Conservation (phyloP, 176 grass and related monocot genomes). For the Zea luxurians region DNA sequence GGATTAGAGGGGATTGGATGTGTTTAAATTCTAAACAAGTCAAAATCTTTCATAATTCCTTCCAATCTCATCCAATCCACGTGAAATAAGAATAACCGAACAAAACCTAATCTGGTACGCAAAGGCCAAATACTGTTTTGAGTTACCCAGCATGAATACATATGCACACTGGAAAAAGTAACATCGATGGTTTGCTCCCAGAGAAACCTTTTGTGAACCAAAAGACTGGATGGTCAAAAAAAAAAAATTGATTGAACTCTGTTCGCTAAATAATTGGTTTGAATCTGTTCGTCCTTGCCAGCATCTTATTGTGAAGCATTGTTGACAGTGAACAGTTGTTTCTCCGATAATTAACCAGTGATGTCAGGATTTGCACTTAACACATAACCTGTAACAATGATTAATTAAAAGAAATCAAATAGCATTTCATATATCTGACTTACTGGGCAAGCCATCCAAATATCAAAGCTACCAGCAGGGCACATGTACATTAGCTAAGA, state of each 20-base stretch:
- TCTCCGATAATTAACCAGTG: not conserved
- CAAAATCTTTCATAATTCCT: no score
- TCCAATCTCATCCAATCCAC: no score
- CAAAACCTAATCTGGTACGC: not conserved
- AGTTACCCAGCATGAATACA: not conserved
- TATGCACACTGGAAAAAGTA: not conserved
- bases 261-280: no score
- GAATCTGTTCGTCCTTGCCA: no score
- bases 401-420: not conserved
- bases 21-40: no score
- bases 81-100: no score
- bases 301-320: not conserved
- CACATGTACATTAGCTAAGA: not conserved
- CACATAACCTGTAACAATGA: no score
- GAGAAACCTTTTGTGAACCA: no score
- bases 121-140: not conserved
- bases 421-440: no score
- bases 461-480: not conserved
- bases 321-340: not conserved
- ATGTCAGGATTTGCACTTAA: not conserved
- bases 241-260: no score
- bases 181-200: not conserved
- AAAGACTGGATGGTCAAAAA: no score
- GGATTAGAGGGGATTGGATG: no score
- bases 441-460: not conserved